Evolutionary conservation across 2,329 filamentous ascomycete species (phyloP).

Genomic region (Juglanconis oblonga): DNA sequence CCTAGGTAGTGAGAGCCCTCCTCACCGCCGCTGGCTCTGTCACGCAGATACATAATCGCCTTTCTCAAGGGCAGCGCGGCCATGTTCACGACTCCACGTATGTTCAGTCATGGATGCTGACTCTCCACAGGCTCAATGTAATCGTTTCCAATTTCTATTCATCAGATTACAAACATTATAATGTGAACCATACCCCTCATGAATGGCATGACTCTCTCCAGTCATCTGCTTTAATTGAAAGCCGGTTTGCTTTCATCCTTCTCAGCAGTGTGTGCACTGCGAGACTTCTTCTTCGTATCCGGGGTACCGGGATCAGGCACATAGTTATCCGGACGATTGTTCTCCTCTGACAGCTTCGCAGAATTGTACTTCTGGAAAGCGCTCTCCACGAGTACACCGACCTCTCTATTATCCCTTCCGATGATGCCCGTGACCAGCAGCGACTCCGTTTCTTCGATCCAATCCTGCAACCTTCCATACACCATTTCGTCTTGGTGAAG

Average conservation of each 20-base stretch:
- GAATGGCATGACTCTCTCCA: neutral
- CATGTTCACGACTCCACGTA: no score
- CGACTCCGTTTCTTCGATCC: conserved; percentile 51
- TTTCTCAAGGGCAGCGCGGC: no score
- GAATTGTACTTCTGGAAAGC: conserved; percentile 42
- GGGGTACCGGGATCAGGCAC: conserved; percentile 3
- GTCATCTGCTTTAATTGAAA: neutral
- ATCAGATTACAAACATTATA: no score
- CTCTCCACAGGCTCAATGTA: no score
- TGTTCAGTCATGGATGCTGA: no score
- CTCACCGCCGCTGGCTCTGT: no score
- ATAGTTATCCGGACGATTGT: conserved; percentile 34
- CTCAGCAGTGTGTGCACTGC: neutral
- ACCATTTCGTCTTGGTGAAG: conserved; percentile 45
- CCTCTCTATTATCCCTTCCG: conserved; percentile 38
- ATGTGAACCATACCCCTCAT: no score
- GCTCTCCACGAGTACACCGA: conserved; percentile 39
- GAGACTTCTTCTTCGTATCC: neutral
- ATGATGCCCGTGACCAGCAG: conserved; percentile 39
- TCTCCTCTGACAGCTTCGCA: conserved; percentile 38
- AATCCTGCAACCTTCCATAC: conserved; percentile 46
- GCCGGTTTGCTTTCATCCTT: neutral
- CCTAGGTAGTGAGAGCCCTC: no score
- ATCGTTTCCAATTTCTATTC: no score
- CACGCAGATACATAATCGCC: no score